Evolutionary conservation across 352 stramenopile species (phyloP).

Genomic region (Globisporangium okanoganense): DNA sequence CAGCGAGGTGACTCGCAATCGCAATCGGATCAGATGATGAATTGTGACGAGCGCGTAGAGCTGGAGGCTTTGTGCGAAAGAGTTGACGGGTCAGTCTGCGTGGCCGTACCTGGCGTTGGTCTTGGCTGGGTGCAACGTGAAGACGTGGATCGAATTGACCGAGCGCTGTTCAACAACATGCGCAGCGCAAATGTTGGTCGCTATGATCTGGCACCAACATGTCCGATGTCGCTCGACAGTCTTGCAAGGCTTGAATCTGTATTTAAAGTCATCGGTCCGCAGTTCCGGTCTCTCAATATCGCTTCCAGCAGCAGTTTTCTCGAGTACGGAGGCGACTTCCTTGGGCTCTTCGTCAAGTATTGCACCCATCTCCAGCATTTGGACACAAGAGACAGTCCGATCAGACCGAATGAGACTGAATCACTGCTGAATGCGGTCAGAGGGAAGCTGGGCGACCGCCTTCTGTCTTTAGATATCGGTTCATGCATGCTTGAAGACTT

Average conservation of each 20-base stretch:
- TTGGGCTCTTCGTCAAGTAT: background rate
- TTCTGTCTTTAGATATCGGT: background rate
- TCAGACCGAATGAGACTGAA: background rate
- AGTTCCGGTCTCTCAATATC: background rate
- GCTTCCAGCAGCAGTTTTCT: background rate
- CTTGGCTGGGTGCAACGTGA: too few relatives aligned
- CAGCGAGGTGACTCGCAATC: background rate
- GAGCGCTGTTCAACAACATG: background rate
- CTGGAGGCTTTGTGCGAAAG: background rate
- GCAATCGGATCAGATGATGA: background rate
- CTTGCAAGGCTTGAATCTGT: background rate
- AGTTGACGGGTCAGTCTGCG: background rate
- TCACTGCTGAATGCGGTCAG: background rate
- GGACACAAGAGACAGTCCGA: background rate
- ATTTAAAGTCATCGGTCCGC: background rate
- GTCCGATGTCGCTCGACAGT: background rate
- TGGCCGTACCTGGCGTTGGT: background rate
- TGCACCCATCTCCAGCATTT: background rate
- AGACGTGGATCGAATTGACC: background rate
- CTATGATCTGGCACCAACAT: background rate
- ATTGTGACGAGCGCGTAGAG: background rate
- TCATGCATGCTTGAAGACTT: background rate
- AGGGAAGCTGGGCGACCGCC: background rate
- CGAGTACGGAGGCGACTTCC: background rate
- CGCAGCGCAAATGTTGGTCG: background rate